Evolutionary conservation across 176 grass and related monocot genomes (phyloP).

Genomic region (Aegilops speltoides): DNA sequence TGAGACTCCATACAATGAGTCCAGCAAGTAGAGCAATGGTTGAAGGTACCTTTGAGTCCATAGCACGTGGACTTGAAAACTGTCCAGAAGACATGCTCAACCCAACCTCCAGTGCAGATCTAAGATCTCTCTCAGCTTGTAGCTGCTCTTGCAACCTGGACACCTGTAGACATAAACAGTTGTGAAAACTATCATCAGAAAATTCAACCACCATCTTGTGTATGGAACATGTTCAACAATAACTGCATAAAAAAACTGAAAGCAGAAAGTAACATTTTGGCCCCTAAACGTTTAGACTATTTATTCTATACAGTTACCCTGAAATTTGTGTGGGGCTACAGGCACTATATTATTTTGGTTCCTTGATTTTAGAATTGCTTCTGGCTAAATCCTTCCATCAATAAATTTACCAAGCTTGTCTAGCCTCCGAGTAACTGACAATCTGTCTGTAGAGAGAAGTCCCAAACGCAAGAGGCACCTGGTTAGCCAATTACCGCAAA

Average conservation of each 20-base stretch:
- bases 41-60: constrained; percentile 82
- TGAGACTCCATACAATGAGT: constrained; percentile 33
- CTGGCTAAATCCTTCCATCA: constrained; percentile 3
- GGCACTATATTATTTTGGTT: constrained; percentile 10
- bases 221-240: constrained; percentile 18
- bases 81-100: constrained; percentile 98
- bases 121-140: constrained; percentile 95
- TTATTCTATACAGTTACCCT: constrained; percentile 1
- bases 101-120: constrained; percentile 95
- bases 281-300: not conserved
- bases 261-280: not conserved
- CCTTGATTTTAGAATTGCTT: not conserved
- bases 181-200: constrained; percentile 13
- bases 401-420: constrained; percentile 16
- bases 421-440: not conserved
- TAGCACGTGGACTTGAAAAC: constrained; percentile 68
- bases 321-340: not conserved
- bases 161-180: constrained; percentile 54
- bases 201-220: constrained; percentile 14
- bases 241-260: not conserved
- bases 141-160: constrained; percentile 99
- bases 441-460: not conserved
- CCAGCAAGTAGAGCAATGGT: not conserved
- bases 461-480: not conserved
- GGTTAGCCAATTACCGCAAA: not conserved